Evolutionary conservation across 352 stramenopile species (phyloP), one percentile per base, ranked within the genome.

Genomic region (Achlya hypogyna): DNA sequence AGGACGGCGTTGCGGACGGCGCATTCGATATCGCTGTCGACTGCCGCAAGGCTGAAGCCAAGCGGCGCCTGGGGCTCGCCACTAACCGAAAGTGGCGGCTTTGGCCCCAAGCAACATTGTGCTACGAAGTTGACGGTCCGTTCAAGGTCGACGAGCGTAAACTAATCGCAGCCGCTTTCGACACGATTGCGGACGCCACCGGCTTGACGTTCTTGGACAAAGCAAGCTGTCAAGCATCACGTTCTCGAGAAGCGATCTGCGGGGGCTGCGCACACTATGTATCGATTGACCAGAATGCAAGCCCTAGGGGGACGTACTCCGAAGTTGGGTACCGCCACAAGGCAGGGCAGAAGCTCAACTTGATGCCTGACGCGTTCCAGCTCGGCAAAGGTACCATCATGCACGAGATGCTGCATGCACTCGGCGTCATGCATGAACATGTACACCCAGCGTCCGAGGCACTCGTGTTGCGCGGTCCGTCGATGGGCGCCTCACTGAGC

Each of bases 401-500:
- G 22, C 82, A 91, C 23, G 81, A 91, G 63, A 43, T 91, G 34
- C 79, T 80, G 6, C 82, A 91, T 40, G 76, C 79, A 9, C 63
- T 89, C 62, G 82, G 82, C 0, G 52, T 91, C 8, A 86, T 84
- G 51, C 82, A 91, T 40, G 82, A 91, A 60, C 82, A 91, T 63
- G 88, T 74, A 8, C 81, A 91, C 68, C 79, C 78, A 5, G 38
- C 84, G 53, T 71, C 81, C 45, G 62, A 89, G 43, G 78, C 88
- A 20, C 84, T 91, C 58, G 79, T 88, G 62, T 66, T 72, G 27
- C 79, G 88, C 20, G 87, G 76, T 0, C 69, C 77, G 6, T 35
- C 18, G 10, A 12, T 56, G 16, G 25, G 31, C 49, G 31, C 49
- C 2, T 56, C 49, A 16, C 49, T 12, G 10, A 77, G 81, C 53